Evolutionary conservation across 768 basidiomycete genomes (phyloP), one percentile per base, ranked within the genome.

Genomic region (Favolaschia claudopus): DNA sequence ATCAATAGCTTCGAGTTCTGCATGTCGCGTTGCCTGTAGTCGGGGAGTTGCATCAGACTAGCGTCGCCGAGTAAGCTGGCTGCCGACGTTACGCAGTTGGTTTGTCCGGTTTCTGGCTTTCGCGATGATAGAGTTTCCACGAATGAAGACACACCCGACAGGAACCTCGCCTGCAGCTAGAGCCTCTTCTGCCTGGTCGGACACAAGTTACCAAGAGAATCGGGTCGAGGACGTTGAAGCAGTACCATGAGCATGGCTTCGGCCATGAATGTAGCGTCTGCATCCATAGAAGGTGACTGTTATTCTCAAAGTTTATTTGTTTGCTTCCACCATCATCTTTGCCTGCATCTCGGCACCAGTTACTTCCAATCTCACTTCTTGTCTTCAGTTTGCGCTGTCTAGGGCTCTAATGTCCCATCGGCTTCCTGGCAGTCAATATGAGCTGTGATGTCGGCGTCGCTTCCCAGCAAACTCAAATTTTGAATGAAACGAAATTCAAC

Each of bases 1-100:
- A 70, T 97, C 95, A 66, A 99, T 95, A 1, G 96, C 96, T 73
- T 97, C 97, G 22, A 99, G 86, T 74, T 99, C 97, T 33, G 97
- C 96, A 69, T 99, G 97, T 47, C 96, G 85, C 10, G 96, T 99
- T 1, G 95, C 96, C 96, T 98, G 65, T 54, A 22, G 29, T 48
- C 52, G n/a, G n/a, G n/a, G n/a, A n/a, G n/a, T n/a, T n/a, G n/a
- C n/a, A n/a, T n/a, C n/a, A n/a, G n/a, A n/a, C n/a, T n/a, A n/a
- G n/a, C n/a, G n/a, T n/a, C n/a, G n/a, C n/a, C n/a, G n/a, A n/a
- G n/a, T n/a, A n/a, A n/a, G n/a, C n/a, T n/a, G n/a, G n/a, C n/a
- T 33, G 22, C 82, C 59, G 76, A 95, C 96, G 77, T 99, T 98
- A 42, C 89, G 81, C 40, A 96, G 85, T 72, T 98, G 89, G 70